Evolutionary conservation across 1,139 yeast genomes (phyloP), one percentile per base, ranked within the genome.

Genomic region (Arxiozyma bovina): DNA sequence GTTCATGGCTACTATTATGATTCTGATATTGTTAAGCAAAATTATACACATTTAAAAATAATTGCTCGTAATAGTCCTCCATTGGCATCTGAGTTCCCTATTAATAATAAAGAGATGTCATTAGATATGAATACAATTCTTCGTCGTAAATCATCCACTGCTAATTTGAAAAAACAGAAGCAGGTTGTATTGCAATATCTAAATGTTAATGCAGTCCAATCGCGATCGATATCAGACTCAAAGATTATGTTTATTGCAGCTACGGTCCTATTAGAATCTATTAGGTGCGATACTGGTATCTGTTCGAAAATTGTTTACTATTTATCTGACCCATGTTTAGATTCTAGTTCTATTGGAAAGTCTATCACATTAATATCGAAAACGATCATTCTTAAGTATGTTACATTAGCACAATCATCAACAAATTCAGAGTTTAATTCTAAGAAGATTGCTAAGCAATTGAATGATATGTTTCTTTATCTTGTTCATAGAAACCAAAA

Each of bases 11-110:
- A 83, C 67, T 79, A 84, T 25, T 75, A 77, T 52, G 77, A 78
- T 52, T 83, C 96, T 0, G 75, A 76, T 17, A 74, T 82, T 63
- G 78, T 83, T 12, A 72, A 74, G 54, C 70, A 73, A 12, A 77
- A 79, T 63, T 67, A 72, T 54, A 58, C 59, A 0, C 81, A 80
- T 42, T 75, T 94, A 53, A 77, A 79, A 63, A 75, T 83, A 55
- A 87, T 94, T 63, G 98, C 99, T 0, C 81, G 85, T 63, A 86
- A 80, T 64, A 79, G 97, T 5, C 99, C 99, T 5, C 95, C 98
- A 0, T 78, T 94, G 56, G 97, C 96, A 0, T 86, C 96, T 2
- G 96, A 89, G 62, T 74, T 80, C 21, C 85, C 95, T 1, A 83
- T 95, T 74, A 86, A 86, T 67, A 83, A 91, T 65, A 85, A 93